phyloP scores from a whole-genome alignment of 2,329 filamentous ascomycete species.

The Penicillium griseofulvum region DNA sequence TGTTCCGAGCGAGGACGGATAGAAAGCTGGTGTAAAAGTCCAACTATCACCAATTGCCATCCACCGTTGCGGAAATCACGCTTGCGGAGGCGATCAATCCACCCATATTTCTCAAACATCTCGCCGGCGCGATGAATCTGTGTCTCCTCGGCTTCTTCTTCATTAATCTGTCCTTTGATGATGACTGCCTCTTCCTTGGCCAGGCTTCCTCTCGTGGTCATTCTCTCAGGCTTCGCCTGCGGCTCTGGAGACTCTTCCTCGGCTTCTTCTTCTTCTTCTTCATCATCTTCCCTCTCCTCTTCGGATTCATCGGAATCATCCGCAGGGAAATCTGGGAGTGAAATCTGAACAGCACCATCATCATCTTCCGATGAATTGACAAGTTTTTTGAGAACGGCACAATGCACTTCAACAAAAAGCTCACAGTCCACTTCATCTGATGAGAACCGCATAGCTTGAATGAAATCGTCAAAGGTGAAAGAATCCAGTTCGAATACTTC shows the following conservation, averaged over 20 bases:
- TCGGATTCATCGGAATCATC: slow-evolving; percentile 66
- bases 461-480: slow-evolving; percentile 95
- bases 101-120: slow-evolving; percentile 69
- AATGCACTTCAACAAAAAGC: slow-evolving; percentile 86
- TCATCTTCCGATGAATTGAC: slow-evolving; percentile 69
- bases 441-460: slow-evolving; percentile 78
- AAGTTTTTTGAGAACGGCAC: slow-evolving; percentile 81
- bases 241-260: slow-evolving; percentile 51
- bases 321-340: slow-evolving; percentile 70
- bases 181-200: slow-evolving; percentile 75
- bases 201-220: slow-evolving; percentile 81
- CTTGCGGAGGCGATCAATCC: slow-evolving; percentile 79
- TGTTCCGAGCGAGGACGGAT: slow-evolving; percentile 67
- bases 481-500: slow-evolving; percentile 92
- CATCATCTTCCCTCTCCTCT: slow-evolving; percentile 52
- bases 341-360: slow-evolving; percentile 75
- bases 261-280: slow-evolving; percentile 38
- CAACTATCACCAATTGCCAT: slow-evolving; percentile 88
- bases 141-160: slow-evolving; percentile 43
- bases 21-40: slow-evolving; percentile 79
- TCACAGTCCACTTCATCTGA: slow-evolving; percentile 74
- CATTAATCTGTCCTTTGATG: slow-evolving; percentile 60
- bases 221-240: slow-evolving; percentile 68
- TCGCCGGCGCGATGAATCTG: slow-evolving; percentile 62
- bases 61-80: slow-evolving; percentile 84